phyloP scores from a whole-genome alignment of 2,329 filamentous ascomycete genomes.

The Aspergillus novofumigatus region DNA sequence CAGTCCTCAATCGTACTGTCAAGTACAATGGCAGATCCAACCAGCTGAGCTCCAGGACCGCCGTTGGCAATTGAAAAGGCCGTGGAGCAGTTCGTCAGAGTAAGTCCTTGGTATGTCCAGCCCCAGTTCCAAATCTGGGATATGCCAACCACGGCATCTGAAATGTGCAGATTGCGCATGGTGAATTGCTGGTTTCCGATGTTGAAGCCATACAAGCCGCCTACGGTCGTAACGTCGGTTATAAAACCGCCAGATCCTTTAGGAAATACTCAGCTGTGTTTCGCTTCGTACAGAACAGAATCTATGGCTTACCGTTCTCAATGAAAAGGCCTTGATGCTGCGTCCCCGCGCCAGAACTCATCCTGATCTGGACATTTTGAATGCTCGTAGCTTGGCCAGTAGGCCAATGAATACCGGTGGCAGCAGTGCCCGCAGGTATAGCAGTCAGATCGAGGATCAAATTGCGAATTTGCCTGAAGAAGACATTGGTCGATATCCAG shows the following conservation, averaged over 20 bases:
- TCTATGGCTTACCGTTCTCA: conserved; percentile 47
- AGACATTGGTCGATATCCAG: conserved; percentile 53
- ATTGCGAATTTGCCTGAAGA: conserved; percentile 63
- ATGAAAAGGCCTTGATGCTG: conserved; percentile 58
- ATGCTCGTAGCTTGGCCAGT: conserved; percentile 55
- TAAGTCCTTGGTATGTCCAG: conserved; percentile 51
- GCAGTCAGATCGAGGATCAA: conserved; percentile 56
- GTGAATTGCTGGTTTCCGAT: conserved; percentile 65
- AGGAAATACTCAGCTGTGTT: background rate
- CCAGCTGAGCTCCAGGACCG: conserved; percentile 39
- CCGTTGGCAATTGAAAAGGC: conserved; percentile 50
- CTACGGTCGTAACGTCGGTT: conserved; percentile 56
- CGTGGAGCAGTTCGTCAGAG: conserved; percentile 49
- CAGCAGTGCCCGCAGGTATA: conserved; percentile 26
- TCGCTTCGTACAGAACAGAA: background rate
- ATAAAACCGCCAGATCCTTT: conserved; percentile 56
- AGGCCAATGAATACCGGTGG: conserved; percentile 50
- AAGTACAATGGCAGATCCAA: conserved; percentile 55
- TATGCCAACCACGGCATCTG: conserved; percentile 50
- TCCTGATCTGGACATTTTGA: conserved; percentile 59
- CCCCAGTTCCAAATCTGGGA: conserved; percentile 59
- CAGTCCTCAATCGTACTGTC: conserved; percentile 53
- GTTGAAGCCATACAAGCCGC: conserved; percentile 57
- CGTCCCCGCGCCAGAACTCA: conserved; percentile 45
- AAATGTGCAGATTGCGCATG: conserved; percentile 53